phyloP scores from a whole-genome alignment of 2,329 filamentous ascomycete genomes.

The Sporothrix luriei region DNA sequence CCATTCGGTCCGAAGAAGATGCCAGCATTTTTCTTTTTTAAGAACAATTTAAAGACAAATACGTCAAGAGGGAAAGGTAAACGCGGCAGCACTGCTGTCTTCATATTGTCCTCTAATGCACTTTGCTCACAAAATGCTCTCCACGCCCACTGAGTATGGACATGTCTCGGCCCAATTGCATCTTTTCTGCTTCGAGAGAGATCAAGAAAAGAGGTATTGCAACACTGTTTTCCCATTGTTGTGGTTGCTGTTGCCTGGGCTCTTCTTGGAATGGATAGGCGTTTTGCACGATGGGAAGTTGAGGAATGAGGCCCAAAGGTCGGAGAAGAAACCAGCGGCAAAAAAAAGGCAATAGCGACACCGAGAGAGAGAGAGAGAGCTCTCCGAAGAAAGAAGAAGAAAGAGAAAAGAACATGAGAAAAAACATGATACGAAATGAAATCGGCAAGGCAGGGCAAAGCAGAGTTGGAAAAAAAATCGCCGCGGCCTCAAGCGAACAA shows the following conservation, averaged over 20 bases:
- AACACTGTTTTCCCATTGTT: neutral
- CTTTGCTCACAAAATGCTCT: neutral
- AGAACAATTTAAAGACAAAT: neutral
- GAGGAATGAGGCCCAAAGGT: neutral
- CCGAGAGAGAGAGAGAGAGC: too few species aligned
- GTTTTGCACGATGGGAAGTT: neutral
- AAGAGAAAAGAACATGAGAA: too few species aligned
- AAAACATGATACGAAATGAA: too few species aligned
- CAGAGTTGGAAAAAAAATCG: too few species aligned
- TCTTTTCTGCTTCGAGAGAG: neutral
- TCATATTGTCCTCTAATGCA: neutral
- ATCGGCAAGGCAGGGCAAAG: too few species aligned
- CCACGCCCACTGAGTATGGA: neutral
- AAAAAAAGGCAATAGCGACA: neutral
- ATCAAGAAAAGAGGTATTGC: neutral
- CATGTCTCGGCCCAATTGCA: neutral
- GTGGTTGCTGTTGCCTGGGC: neutral
- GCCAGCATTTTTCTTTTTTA: too few species aligned
- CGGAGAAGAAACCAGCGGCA: neutral
- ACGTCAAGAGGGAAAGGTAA: neutral
- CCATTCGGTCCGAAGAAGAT: constrained; percentile 14
- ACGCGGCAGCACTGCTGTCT: too few species aligned
- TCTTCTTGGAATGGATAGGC: too few species aligned
- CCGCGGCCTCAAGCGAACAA: too few species aligned
- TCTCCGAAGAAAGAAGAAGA: too few species aligned